Evolutionary conservation across 106 monocot species (phyloP).

Genomic region (Dioscorea alata): DNA sequence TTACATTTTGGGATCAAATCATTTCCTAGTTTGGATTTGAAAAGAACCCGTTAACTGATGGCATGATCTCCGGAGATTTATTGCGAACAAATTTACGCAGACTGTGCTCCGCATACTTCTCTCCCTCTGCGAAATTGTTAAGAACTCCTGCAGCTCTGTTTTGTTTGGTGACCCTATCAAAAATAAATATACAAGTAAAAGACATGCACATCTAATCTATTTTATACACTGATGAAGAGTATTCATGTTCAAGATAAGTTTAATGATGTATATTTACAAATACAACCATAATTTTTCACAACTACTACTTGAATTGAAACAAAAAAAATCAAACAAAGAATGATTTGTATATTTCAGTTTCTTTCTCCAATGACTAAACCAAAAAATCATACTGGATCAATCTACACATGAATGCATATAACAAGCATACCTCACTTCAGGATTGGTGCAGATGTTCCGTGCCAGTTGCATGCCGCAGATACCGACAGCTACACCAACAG

Average conservation of each 20-base stretch:
- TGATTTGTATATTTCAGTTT: not conserved
- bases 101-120: constrained; percentile 40
- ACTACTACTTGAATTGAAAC: not conserved
- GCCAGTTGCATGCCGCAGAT: constrained; percentile 41
- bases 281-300: not conserved
- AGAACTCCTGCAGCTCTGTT: constrained; percentile 39
- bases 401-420: not conserved
- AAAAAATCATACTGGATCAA: not conserved
- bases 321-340: not conserved
- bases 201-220: not conserved
- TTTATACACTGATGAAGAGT: not conserved
- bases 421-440: constrained; percentile 39
- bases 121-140: constrained; percentile 45
- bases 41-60: constrained; percentile 40
- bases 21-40: constrained; percentile 14
- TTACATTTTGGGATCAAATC: too few relatives aligned
- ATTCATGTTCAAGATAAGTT: not conserved
- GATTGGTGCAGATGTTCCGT: constrained; percentile 40
- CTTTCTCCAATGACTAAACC: not conserved
- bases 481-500: constrained; percentile 41
- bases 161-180: constrained; percentile 41
- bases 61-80: constrained; percentile 48
- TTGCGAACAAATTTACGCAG: constrained; percentile 48
- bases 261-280: not conserved
- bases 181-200: not conserved